A percentile compares a stretch with the other conserved stretches of the same genome.
Evolutionary conservation across 441 rosid species (phyloP).

Genomic region (Capsella rubella): DNA sequence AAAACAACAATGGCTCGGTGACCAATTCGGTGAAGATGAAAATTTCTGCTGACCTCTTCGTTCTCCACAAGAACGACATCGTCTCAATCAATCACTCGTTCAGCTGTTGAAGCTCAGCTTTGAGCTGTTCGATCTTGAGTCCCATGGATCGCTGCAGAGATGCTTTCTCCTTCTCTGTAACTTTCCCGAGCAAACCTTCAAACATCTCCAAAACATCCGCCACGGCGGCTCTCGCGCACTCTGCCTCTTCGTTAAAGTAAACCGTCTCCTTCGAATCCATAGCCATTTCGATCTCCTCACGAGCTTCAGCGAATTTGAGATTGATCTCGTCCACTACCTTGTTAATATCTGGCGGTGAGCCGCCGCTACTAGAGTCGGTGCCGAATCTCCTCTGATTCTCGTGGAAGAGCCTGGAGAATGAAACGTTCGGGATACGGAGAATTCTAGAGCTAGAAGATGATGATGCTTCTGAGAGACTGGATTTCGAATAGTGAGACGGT

Average conservation of each 20-base stretch:
- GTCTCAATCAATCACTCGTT: slow-evolving; percentile 57
- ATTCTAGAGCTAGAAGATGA: not conserved
- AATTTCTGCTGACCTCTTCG: slow-evolving; percentile 32
- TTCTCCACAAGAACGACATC: not conserved
- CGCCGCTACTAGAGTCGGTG: slow-evolving; percentile 41
- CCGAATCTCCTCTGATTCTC: slow-evolving; percentile 40
- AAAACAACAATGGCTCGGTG: slow-evolving; percentile 14
- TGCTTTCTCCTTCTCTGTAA: slow-evolving; percentile 60
- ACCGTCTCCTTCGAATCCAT: slow-evolving; percentile 95
- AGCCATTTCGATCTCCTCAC: slow-evolving; percentile 96
- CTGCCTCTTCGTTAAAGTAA: slow-evolving; percentile 93
- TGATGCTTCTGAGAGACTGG: slow-evolving; percentile 33
- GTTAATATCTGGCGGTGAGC: slow-evolving; percentile 58
- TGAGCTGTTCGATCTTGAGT: slow-evolving; percentile 91
- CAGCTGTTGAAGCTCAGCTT: slow-evolving; percentile 86
- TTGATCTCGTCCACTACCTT: slow-evolving; percentile 80
- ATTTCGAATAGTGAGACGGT: slow-evolving; percentile 18
- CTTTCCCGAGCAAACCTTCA: slow-evolving; percentile 59
- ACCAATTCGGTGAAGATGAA: slow-evolving; percentile 1
- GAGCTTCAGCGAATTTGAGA: slow-evolving; percentile 93
- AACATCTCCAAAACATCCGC: slow-evolving; percentile 75
- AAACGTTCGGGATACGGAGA: slow-evolving; percentile 7
- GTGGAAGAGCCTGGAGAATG: not conserved
- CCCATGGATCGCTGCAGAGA: slow-evolving; percentile 92
- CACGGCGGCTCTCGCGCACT: slow-evolving; percentile 82